Conservation (phyloP, 1,139 yeast species). For the Arxiozyma telluris region DNA sequence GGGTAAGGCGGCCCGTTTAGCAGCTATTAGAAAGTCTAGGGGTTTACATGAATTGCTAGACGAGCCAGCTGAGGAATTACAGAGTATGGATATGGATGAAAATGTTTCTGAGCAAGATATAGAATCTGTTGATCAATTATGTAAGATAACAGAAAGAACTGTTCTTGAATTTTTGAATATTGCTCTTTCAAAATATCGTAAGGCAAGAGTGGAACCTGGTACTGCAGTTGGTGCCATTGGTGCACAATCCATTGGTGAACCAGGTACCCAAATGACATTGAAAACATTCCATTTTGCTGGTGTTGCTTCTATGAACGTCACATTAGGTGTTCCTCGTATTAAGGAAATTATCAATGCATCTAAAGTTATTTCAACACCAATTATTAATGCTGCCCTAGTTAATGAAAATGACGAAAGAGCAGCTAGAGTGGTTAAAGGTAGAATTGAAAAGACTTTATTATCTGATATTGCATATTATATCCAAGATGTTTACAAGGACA, state of each 20-base stretch:
- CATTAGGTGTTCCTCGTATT: slow-evolving; percentile 98
- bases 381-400: slow-evolving; percentile 87
- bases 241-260: slow-evolving; percentile 98
- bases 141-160: slow-evolving; percentile 56
- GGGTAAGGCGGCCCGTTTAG: slow-evolving; percentile 49
- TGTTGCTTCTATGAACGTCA: slow-evolving; percentile 98
- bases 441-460: slow-evolving; percentile 85
- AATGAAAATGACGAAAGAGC: slow-evolving; percentile 94
- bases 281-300: slow-evolving; percentile 99
- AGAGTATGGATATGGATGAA: slow-evolving; percentile 42
- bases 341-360: slow-evolving; percentile 97
- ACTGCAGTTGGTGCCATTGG: slow-evolving; percentile 99
- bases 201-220: slow-evolving; percentile 96
- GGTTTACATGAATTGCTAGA: slow-evolving; percentile 40
- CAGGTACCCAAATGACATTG: slow-evolving; percentile 98
- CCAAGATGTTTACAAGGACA: slow-evolving; percentile 86
- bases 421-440: slow-evolving; percentile 96
- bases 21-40: slow-evolving; percentile 47
- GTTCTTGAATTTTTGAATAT: slow-evolving; percentile 63
- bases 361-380: slow-evolving; percentile 90
- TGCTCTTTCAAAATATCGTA: slow-evolving; percentile 72
- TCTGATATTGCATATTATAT: slow-evolving; percentile 81
- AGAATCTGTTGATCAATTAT: slow-evolving; percentile 59
- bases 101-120: slow-evolving; percentile 30
- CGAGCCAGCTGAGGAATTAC: slow-evolving; percentile 38